Conservation (phyloP, 208 protist species). For the Wallacemonas sp. region DNA sequence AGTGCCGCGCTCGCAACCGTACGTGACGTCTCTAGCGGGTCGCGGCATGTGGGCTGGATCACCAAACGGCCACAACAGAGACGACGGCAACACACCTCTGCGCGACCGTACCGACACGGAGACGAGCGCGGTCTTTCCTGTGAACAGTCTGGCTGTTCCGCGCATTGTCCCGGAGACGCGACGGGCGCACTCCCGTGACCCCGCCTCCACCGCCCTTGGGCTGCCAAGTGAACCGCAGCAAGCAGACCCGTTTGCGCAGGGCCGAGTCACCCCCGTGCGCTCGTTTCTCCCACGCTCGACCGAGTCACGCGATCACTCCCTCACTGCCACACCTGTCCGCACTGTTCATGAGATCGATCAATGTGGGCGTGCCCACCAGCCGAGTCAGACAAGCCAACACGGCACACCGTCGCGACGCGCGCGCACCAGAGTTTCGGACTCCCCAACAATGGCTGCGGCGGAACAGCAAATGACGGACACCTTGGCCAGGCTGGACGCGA, state of each 20-base stretch:
- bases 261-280: conserved; percentile 7
- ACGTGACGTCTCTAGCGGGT: background rate
- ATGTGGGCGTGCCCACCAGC: too few species aligned
- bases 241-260: background rate
- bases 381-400: too few species aligned
- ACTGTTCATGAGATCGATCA: background rate
- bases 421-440: too few species aligned
- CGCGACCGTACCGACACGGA: background rate
- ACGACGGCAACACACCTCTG: background rate
- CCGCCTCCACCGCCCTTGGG: background rate
- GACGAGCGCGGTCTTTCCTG: background rate
- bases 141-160: background rate
- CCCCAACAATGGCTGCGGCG: too few species aligned
- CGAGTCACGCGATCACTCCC: background rate
- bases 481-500: background rate
- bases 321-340: background rate
- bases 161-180: conserved; percentile 1
- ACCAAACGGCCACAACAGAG: background rate
- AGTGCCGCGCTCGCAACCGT: background rate
- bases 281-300: conserved; percentile 2
- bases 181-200: conserved; percentile 5
- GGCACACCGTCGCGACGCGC: too few species aligned
- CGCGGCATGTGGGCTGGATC: background rate
- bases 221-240: conserved; percentile 6
- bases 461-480: background rate